These are phyloP conservation scores for Parasitella parasitica DNA, from an alignment of 371 early-diverging fungal species.

Conservation along the genomic window DNA sequence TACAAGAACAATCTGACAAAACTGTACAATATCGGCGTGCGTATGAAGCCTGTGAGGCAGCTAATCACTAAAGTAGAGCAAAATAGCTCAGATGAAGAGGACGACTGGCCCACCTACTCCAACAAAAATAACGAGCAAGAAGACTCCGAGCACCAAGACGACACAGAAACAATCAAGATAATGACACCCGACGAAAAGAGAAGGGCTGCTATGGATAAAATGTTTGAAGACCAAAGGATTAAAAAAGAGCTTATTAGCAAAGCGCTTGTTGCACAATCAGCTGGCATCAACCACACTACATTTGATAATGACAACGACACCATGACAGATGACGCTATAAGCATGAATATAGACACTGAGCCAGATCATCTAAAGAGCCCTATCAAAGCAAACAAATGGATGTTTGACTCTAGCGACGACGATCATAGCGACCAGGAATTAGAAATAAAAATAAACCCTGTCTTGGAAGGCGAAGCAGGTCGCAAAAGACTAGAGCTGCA, in stretches of 20 bases:
- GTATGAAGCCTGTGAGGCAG: slow-evolving; percentile 41
- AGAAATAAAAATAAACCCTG: slow-evolving; percentile 56
- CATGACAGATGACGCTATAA: slow-evolving; percentile 1
- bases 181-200: slow-evolving; percentile 30
- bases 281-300: slow-evolving; percentile 24
- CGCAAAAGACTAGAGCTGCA: slow-evolving; percentile 54
- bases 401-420: slow-evolving; percentile 55
- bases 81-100: slow-evolving; percentile 4
- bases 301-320: slow-evolving; percentile 30
- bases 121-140: background rate
- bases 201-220: slow-evolving; percentile 35
- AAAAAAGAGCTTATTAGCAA: slow-evolving; percentile 27
- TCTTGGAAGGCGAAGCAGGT: slow-evolving; percentile 59
- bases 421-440: slow-evolving; percentile 22
- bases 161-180: background rate
- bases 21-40: slow-evolving; percentile 51
- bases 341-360: slow-evolving; percentile 21
- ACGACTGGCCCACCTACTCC: slow-evolving; percentile 5
- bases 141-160: background rate
- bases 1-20: slow-evolving; percentile 73
- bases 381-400: slow-evolving; percentile 43
- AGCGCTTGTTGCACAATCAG: slow-evolving; percentile 13
- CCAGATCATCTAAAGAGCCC: slow-evolving; percentile 28
- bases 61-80: slow-evolving; percentile 29
- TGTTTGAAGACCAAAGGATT: slow-evolving; percentile 22